Evolutionary conservation across 441 rosid genomes (phyloP).

Genomic region (Corymbia calophylla): DNA sequence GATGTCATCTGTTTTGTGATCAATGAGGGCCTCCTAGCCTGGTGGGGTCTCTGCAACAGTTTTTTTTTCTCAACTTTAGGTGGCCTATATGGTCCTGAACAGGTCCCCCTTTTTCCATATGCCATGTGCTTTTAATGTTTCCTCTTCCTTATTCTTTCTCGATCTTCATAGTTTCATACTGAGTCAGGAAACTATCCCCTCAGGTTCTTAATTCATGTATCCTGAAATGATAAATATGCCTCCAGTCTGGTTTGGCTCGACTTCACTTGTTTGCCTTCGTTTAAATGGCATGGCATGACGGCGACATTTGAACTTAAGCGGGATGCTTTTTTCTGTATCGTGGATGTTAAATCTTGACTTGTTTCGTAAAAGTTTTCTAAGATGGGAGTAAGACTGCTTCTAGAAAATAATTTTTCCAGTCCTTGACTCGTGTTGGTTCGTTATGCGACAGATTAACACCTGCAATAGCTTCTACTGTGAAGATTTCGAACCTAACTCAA

Average conservation of each 20-base stretch:
- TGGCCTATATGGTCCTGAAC: background rate
- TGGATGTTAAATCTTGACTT: background rate
- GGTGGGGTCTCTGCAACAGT: background rate
- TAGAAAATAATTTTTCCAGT: background rate
- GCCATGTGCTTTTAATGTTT: background rate
- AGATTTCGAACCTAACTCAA: background rate
- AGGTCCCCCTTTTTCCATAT: background rate
- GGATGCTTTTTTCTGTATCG: background rate
- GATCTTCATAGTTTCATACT: background rate
- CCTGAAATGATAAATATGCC: background rate
- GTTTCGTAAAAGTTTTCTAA: background rate
- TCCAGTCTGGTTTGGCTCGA: background rate
- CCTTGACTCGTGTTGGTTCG: background rate
- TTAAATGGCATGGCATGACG: background rate
- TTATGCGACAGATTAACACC: background rate
- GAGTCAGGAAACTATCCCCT: background rate
- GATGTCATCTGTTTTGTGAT: background rate
- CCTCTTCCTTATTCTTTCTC: background rate
- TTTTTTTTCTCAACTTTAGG: background rate
- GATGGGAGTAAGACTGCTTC: background rate
- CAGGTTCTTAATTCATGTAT: background rate
- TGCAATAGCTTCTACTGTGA: constrained; percentile 7
- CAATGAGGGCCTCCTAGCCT: background rate
- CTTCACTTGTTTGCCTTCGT: background rate
- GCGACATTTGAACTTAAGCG: background rate